Evolutionary conservation across 2,329 filamentous ascomycete genomes (phyloP), one percentile per base, ranked within the genome.

Genomic region (Aspergillus fructus): DNA sequence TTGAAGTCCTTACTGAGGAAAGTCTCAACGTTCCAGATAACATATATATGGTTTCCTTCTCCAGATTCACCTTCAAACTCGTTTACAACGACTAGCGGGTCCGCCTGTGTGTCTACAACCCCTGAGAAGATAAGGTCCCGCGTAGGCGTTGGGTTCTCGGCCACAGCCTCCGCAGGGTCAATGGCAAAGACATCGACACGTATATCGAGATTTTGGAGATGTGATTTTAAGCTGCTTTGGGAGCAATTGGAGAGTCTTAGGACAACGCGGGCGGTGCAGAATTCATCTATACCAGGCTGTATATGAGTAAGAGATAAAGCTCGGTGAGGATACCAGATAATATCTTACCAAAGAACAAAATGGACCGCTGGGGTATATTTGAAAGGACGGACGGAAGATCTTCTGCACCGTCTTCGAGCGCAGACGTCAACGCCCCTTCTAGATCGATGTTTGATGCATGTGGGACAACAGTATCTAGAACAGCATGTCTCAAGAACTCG

Each of bases 261-360:
- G 39, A 83, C 75, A 47, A 84, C 71, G 63, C 81, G 79, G 19
- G 80, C 76, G 21, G 77, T 74, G 37, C 83, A 73, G 46, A 76
- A 72, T 73, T 85, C 83, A 80, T 85, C 83, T 85, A 71, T 59
- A 61, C 48, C 68, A 34, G 59, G 71, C 75, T 79, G 63, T 65
- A 57, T 64, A 76, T 82, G 66, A 83, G 79, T 79, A 79, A 81
- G 76, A 79, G 64, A 68, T 58, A 67, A 68, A 62, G 59, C 61
- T 55, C 58, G 49, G 49, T 30, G 30, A 52, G 50, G 43, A 34
- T 23, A 24, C 6, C 17, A 55, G 39, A 47, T 42, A 21, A 43
- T 12, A 40, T 53, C 71, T 47, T 71, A 78, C 82, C 82, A 62
- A 83, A 82, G 27, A 84, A 79, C 13, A 85, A 67, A 17, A 81